Evolutionary conservation across 164 flowering plant species (phyloP).

Genomic region (Annona squamosa): DNA sequence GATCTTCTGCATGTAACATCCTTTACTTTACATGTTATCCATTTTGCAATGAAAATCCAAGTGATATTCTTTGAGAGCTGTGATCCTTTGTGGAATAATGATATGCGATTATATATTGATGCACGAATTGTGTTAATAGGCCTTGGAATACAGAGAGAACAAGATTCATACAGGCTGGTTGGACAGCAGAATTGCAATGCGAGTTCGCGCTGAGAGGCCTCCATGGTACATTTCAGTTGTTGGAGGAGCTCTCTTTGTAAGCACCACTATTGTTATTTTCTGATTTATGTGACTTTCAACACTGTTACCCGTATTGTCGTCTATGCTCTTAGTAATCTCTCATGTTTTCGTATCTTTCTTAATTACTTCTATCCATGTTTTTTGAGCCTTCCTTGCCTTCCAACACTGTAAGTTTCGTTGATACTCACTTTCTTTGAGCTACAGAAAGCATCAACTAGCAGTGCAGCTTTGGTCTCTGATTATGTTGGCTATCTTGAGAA

Average conservation of each 20-base stretch:
- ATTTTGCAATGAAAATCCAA: background rate
- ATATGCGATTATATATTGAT: background rate
- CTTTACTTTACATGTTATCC: background rate
- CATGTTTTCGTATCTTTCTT: too few relatives aligned
- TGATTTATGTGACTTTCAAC: background rate
- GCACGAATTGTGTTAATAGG: conserved; percentile 31
- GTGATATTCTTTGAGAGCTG: background rate
- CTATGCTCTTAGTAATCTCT: background rate
- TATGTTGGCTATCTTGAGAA: conserved; percentile 97
- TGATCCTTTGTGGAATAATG: background rate
- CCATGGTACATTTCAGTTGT: conserved; percentile 99
- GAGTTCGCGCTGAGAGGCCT: conserved; percentile 99
- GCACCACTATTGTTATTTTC: conserved; percentile 14
- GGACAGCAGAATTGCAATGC: conserved; percentile 99
- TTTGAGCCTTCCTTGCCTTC: background rate
- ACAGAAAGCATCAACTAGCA: conserved; percentile 93
- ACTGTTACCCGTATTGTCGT: background rate
- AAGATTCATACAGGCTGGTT: conserved; percentile 99
- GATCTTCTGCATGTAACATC: conserved; percentile 88
- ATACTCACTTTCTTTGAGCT: conserved; percentile 1
- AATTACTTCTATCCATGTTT: too few relatives aligned
- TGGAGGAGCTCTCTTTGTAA: conserved; percentile 96
- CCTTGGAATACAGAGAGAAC: conserved; percentile 83
- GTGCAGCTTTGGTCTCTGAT: conserved; percentile 94
- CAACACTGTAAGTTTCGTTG: background rate